A percentile compares a stretch with the other conserved stretches of the same genome.
These are phyloP conservation scores for Trypanosoma cruzi DNA, from an alignment of 208 protist species.

Conservation along the genomic window DNA sequence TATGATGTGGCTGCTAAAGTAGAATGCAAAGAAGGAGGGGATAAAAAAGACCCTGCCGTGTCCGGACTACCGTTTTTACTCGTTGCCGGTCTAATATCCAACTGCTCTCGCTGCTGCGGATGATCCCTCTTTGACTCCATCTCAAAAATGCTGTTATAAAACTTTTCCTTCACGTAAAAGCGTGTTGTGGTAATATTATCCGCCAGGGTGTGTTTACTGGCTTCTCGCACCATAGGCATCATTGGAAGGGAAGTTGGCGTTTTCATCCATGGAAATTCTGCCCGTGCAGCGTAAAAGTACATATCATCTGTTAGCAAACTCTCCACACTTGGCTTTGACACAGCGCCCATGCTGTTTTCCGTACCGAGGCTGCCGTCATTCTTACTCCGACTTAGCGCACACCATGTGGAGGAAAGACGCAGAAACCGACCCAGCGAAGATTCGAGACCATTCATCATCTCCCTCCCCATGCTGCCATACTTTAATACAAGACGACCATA, in stretches of 20 bases:
- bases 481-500: constrained; percentile 60
- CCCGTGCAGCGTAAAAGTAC: constrained; percentile 39
- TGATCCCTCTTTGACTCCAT: not conserved
- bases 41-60: not conserved
- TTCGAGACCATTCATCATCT: constrained; percentile 17
- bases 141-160: not conserved
- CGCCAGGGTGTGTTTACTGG: not conserved
- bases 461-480: constrained; percentile 38
- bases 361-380: not conserved
- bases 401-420: not conserved
- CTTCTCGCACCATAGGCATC: not conserved
- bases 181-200: not conserved
- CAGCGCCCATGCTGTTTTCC: constrained; percentile 13
- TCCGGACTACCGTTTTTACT: not conserved
- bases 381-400: not conserved
- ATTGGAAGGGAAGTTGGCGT: not conserved
- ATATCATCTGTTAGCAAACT: constrained; percentile 45
- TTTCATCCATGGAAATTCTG: constrained; percentile 20
- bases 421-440: constrained; percentile 14
- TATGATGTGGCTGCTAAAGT: constrained; percentile 4
- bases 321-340: not conserved
- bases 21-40: constrained; percentile 2
- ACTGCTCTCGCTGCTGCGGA: not conserved
- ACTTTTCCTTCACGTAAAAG: not conserved
- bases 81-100: not conserved